A percentile compares a stretch with the other conserved stretches of the same genome.
phyloP scores from a whole-genome alignment of 2,329 filamentous ascomycete species.

The Trichoderma atrobrunneum region DNA sequence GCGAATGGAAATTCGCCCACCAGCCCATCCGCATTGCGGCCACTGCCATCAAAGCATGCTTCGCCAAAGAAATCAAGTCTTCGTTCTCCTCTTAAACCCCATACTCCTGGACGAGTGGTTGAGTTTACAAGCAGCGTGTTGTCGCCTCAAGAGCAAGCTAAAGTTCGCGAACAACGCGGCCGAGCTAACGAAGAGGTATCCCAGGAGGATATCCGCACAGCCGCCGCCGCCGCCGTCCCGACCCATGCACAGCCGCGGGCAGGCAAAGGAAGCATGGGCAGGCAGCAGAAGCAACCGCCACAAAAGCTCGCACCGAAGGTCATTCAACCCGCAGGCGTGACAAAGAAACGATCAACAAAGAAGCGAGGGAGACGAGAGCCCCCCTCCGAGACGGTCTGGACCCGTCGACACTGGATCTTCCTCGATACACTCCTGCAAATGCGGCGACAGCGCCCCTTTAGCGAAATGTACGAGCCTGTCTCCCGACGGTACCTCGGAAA shows the following conservation, averaged over 20 bases:
- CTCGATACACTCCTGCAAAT: conserved; percentile 52
- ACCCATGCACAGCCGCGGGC: conserved; percentile 15
- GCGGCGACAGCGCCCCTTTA: conserved; percentile 42
- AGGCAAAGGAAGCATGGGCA: conserved; percentile 24
- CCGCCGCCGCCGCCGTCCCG: not conserved
- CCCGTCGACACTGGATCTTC: conserved; percentile 51
- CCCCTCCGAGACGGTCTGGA: conserved; percentile 47
- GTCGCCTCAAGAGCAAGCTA: conserved; percentile 44
- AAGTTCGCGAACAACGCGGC: conserved; percentile 32
- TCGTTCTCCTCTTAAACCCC: conserved; percentile 56
- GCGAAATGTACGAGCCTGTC: conserved; percentile 28
- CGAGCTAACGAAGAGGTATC: conserved; percentile 26
- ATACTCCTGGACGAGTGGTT: conserved; percentile 56
- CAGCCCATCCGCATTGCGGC: conserved; percentile 43
- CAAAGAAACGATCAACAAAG: conserved; percentile 16
- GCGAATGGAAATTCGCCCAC: conserved; percentile 39
- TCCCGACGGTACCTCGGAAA: conserved; percentile 46
- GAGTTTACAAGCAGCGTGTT: conserved; percentile 54
- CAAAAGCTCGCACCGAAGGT: not conserved
- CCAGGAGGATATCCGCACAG: not conserved
- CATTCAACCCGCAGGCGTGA: not conserved
- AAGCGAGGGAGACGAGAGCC: conserved; percentile 19
- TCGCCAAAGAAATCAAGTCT: conserved; percentile 58
- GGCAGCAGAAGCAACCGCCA: not conserved
- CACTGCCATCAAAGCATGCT: conserved; percentile 49